Evolutionary conservation across 2,329 filamentous ascomycete genomes (phyloP).

Genomic region (Onygena corvina): DNA sequence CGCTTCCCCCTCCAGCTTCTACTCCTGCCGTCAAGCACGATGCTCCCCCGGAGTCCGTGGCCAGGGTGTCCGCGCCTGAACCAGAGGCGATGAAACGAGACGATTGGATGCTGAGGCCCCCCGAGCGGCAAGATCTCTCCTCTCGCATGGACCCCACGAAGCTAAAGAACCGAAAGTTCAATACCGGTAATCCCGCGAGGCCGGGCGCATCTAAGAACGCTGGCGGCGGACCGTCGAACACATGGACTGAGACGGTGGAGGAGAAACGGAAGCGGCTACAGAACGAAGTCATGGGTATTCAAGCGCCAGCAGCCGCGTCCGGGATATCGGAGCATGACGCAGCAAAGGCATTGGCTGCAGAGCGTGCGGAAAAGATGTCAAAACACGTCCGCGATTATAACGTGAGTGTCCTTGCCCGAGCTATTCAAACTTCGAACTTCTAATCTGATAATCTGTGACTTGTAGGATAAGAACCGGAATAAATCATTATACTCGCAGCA

Average conservation of each 20-base stretch:
- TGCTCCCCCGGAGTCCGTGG: neutral
- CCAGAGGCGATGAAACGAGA: constrained; percentile 52
- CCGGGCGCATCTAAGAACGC: constrained; percentile 29
- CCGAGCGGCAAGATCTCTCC: constrained; percentile 40
- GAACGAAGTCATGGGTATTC: constrained; percentile 67
- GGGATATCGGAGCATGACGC: neutral
- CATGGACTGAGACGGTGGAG: constrained; percentile 86
- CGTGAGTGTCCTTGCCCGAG: constrained; percentile 14
- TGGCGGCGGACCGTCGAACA: constrained; percentile 31
- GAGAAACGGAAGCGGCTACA: constrained; percentile 69
- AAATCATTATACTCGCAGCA: constrained; percentile 16
- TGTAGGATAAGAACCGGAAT: constrained; percentile 15
- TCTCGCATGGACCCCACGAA: constrained; percentile 64
- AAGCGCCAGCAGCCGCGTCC: constrained; percentile 20
- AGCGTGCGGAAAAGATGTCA: constrained; percentile 8
- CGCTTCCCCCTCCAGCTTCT: constrained; percentile 17
- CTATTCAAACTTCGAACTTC: neutral
- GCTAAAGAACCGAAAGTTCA: constrained; percentile 67
- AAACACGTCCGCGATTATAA: constrained; percentile 15
- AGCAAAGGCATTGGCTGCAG: constrained; percentile 8
- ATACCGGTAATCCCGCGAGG: constrained; percentile 50
- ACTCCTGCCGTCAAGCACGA: neutral
- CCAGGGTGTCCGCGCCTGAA: constrained; percentile 20
- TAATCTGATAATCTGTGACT: neutral
- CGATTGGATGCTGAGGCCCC: constrained; percentile 69